Base-by-base conservation (phyloP, 2,329 filamentous ascomycete genomes). In the Leptographium radiaticola region DNA sequence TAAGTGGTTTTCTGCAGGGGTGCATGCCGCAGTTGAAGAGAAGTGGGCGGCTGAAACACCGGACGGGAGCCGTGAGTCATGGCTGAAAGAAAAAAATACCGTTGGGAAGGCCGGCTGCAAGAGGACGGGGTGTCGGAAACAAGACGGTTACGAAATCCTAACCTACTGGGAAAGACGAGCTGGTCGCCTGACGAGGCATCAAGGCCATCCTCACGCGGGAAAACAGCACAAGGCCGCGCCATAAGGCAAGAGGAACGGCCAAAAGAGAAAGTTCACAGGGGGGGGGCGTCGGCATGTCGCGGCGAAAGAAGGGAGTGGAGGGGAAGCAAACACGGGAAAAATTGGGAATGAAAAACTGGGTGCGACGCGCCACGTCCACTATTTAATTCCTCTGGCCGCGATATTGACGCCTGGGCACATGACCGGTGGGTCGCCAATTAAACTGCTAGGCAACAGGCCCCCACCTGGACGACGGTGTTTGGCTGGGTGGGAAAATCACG, bases 381-480 rank as follows among this genome's bases (percentile, higher is more conserved):
- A 50, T 45, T 54, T 39, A 20, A 40, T 38, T 20, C 9, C 36
- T 42, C 25, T 25, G 11, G 33, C 47, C 62, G 56, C 62, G 62
- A 60, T 58, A 59, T 39, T 60, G 58, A 58, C 61, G 59, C 62
- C 60, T 59, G 56, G 51, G 59, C 62, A 63, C 57, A 59, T 63
- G 61, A 62, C 53, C 50, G 47, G 31, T 45, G 49, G 43, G 43
- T 33, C 20, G 16, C 38, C 42, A 50, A 47, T 54, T 51, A 46
- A 54, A 40, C 30, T 12, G 16, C 40, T 25, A 49, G 48, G 48
- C 40, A 52, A 18, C 46, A 54, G 52, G n/a, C n/a, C 39, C 18
- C 34, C 34, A 36, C n/a, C 7, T 7, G 25, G 30, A 51, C 16
- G 4, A 38, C 6, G 33, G 43, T 36, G 9, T 36, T 36, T 9